phyloP scores from a whole-genome alignment of 805 yeast genomes.

The Nakazawaea pomicola region DNA sequence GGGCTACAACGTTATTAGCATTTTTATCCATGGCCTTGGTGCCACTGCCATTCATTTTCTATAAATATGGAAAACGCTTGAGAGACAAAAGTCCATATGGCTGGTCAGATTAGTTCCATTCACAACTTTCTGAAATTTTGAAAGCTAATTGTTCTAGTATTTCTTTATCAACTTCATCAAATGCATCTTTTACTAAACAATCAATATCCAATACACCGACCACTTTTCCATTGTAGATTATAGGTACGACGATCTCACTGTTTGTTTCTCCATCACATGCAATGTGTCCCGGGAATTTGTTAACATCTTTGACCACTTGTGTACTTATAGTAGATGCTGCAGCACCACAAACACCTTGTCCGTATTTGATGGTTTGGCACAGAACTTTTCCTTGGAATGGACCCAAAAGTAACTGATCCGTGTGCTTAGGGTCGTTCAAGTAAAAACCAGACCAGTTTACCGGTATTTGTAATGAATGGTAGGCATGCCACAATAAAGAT shows the following conservation, averaged over 20 bases:
- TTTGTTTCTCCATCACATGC: conserved; percentile 96
- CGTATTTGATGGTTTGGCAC: conserved; percentile 75
- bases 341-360: conserved; percentile 88
- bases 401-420: conserved; percentile 60
- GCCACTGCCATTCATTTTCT: conserved; percentile 53
- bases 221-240: conserved; percentile 32
- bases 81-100: conserved; percentile 44
- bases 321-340: conserved; percentile 60
- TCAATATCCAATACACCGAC: conserved; percentile 88
- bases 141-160: conserved; percentile 57
- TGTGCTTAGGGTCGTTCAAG: conserved; percentile 37
- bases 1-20: conserved; percentile 53
- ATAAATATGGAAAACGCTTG: conserved; percentile 37
- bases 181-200: conserved; percentile 60
- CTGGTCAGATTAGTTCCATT: conserved; percentile 37
- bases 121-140: conserved; percentile 47
- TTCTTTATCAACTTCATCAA: conserved; percentile 55
- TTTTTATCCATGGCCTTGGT: conserved; percentile 44
- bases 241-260: conserved; percentile 91
- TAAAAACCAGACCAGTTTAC: conserved; percentile 97
- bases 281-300: conserved; percentile 83
- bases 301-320: conserved; percentile 76
- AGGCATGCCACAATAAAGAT: conserved; percentile 85
- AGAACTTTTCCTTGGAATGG: conserved; percentile 98
- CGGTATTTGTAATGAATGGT: conserved; percentile 46